Percentiles rank a stretch among this genome's conserved stretches.
phyloP scores from a whole-genome alignment of 2,329 filamentous ascomycete genomes.

The Westerdykella ornata region DNA sequence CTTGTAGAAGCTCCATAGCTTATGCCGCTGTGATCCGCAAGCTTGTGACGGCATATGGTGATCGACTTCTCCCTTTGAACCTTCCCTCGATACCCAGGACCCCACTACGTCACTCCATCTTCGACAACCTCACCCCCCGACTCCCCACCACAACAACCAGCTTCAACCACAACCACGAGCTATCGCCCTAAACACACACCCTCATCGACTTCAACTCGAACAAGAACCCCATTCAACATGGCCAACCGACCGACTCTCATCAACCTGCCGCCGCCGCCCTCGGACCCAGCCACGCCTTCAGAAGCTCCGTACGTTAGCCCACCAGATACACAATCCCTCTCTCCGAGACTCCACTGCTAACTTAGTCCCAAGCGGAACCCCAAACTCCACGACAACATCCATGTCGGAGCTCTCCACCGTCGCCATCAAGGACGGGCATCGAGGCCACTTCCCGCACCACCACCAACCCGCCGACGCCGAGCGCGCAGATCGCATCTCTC shows the following conservation, averaged over 20 bases:
- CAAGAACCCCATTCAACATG: constrained; percentile 17
- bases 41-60: too few relatives aligned
- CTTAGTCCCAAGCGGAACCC: constrained; percentile 62
- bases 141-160: constrained; percentile 1
- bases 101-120: constrained; percentile 7
- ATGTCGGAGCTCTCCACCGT: constrained; percentile 88
- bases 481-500: constrained; percentile 89
- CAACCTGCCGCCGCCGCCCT: constrained; percentile 75
- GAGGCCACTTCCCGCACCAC: constrained; percentile 64
- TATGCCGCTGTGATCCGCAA: too few relatives aligned
- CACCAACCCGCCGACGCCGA: constrained; percentile 76
- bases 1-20: too few relatives aligned
- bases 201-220: constrained; percentile 3
- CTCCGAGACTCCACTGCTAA: constrained; percentile 3
- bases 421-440: constrained; percentile 93
- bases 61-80: constrained; percentile 8
- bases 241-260: constrained; percentile 57
- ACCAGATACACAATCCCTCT: not conserved
- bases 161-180: too few relatives aligned
- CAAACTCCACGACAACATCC: constrained; percentile 85
- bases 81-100: constrained; percentile 1
- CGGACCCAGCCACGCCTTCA: constrained; percentile 77
- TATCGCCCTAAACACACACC: not conserved
- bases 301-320: constrained; percentile 81
- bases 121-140: constrained; percentile 1